Evolutionary conservation across 306 rosid species (phyloP).

Genomic region (Malus orientalis): DNA sequence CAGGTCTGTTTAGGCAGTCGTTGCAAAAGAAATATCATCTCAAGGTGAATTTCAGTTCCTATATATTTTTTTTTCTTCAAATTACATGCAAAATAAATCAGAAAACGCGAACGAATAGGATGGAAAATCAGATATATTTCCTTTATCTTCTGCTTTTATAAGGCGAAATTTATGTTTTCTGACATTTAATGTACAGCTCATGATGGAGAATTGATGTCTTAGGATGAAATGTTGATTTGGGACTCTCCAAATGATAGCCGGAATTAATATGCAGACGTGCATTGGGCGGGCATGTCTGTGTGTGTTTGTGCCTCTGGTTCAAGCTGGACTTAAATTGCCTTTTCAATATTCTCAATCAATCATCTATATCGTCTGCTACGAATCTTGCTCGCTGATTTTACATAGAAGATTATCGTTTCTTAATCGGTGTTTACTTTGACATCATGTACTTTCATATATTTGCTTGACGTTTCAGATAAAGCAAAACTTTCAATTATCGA

Average conservation of each 20-base stretch:
- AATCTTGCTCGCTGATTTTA: neutral
- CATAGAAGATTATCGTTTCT: neutral
- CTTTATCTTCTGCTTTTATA: neutral
- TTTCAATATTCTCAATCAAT: neutral
- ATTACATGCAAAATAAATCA: neutral
- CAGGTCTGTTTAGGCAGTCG: constrained; percentile 61
- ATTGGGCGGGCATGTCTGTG: no score
- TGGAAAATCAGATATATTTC: neutral
- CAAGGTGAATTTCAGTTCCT: constrained; percentile 24
- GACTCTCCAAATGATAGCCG: no score
- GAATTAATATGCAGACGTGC: no score
- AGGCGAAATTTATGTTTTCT: neutral
- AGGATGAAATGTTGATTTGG: neutral
- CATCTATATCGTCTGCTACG: neutral
- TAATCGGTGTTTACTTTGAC: neutral
- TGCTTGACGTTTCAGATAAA: neutral
- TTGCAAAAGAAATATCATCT: constrained; percentile 69
- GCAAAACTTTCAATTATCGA: neutral
- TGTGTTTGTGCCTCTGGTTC: neutral
- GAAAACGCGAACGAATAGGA: neutral
- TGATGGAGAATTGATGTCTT: neutral
- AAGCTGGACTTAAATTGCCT: neutral
- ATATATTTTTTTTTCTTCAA: neutral
- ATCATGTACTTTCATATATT: neutral
- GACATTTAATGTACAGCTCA: neutral